A percentile compares a stretch with the other conserved stretches of the same genome.
These are phyloP conservation scores for Helichrysum umbraculigerum DNA, from an alignment of 129 eudicot genomes.

Conservation along the genomic window DNA sequence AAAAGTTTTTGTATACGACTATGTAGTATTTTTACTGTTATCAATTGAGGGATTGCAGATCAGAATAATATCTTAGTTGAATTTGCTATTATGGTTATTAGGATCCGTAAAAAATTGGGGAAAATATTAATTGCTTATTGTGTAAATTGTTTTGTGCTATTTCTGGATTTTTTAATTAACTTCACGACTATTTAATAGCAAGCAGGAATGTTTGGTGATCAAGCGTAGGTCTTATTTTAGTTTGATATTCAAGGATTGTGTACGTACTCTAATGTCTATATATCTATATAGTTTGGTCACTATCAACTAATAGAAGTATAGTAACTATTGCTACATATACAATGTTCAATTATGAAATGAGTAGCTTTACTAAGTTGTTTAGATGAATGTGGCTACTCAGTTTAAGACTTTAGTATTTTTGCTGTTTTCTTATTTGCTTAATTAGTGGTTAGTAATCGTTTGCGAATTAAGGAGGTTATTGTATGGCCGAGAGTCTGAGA, in stretches of 20 bases:
- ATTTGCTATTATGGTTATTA: constrained; percentile 14
- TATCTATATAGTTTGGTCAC: background rate
- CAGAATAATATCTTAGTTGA: constrained; percentile 17
- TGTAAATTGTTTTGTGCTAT: constrained; percentile 13
- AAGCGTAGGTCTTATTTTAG: no score
- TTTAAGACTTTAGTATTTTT: background rate
- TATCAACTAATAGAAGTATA: constrained; percentile 1
- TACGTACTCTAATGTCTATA: background rate
- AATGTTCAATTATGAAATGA: background rate
- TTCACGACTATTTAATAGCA: background rate
- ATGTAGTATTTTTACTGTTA: background rate
- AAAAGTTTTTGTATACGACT: background rate
- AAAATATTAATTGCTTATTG: constrained; percentile 1
- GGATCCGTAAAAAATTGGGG: constrained; percentile 43
- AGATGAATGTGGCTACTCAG: background rate
- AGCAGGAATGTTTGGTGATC: no score
- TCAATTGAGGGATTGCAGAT: constrained; percentile 20
- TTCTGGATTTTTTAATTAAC: constrained; percentile 12
- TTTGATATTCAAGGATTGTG: constrained; percentile 12
- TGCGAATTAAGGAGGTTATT: no score
- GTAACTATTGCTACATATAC: background rate
- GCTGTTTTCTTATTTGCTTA: no score
- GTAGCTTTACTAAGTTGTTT: background rate
- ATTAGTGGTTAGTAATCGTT: no score
- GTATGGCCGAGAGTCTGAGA: no score